phyloP scores from a whole-genome alignment of 2,329 filamentous ascomycete species.

The Pyrenophora graminea region DNA sequence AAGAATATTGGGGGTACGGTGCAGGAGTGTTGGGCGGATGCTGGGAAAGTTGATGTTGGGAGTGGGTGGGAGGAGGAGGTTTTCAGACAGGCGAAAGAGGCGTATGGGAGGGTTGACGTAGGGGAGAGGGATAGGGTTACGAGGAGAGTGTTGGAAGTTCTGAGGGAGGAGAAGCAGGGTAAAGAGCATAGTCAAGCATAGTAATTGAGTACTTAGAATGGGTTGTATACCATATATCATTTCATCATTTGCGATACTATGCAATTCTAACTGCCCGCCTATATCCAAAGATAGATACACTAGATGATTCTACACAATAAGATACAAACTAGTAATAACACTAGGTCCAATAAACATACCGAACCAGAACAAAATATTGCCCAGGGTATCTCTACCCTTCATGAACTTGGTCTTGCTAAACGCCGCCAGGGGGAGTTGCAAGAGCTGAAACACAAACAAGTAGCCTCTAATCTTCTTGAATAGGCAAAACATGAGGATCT shows the following conservation, averaged over 20 bases:
- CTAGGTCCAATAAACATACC: conserved; percentile 78
- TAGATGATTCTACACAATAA: conserved; percentile 47
- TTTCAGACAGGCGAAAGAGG: conserved; percentile 51
- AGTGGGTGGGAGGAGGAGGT: conserved; percentile 54
- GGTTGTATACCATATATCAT: not conserved
- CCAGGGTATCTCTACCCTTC: conserved; percentile 64
- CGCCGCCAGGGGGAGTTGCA: conserved; percentile 71
- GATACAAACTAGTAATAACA: conserved; percentile 59
- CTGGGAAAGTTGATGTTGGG: conserved; percentile 50
- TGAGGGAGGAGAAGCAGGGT: conserved; percentile 35
- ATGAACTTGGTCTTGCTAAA: conserved; percentile 70
- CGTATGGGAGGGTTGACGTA: conserved; percentile 53
- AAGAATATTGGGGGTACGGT: conserved; percentile 62
- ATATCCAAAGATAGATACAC: too few species aligned
- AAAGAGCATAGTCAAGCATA: not conserved
- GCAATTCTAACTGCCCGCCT: too few species aligned
- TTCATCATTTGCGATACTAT: not conserved
- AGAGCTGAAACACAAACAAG: conserved; percentile 72
- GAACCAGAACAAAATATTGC: conserved; percentile 78
- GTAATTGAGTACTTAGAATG: not conserved
- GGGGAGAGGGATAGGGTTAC: conserved; percentile 50
- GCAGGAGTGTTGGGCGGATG: conserved; percentile 58
- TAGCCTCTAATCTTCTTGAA: conserved; percentile 80
- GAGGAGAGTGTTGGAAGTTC: conserved; percentile 48
- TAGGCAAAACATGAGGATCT: conserved; percentile 78